These are phyloP conservation scores for Vitis cinerea DNA, from an alignment of 164 flowering plant genomes.

Conservation along the genomic window DNA sequence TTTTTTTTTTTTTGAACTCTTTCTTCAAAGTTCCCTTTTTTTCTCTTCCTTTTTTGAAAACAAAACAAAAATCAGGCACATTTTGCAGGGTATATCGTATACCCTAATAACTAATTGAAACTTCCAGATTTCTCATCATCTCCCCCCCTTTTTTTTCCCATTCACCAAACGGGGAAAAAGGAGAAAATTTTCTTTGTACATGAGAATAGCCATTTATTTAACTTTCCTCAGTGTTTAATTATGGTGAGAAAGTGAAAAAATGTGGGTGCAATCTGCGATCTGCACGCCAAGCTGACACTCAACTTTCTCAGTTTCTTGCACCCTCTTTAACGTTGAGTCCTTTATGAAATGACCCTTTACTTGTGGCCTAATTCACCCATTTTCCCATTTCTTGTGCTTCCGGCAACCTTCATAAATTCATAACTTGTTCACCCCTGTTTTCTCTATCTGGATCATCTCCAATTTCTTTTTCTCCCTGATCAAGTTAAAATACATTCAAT, in stretches of 20 bases:
- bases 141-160: not conserved
- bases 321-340: constrained; percentile 12
- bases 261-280: not conserved
- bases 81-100: not conserved
- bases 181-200: too few relatives aligned
- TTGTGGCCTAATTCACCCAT: not conserved
- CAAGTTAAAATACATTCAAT: too few relatives aligned
- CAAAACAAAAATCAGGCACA: not conserved
- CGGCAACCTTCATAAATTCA: constrained; percentile 5
- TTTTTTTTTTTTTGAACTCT: not conserved
- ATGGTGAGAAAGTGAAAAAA: too few relatives aligned
- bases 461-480: too few relatives aligned
- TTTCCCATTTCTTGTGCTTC: not conserved
- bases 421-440: too few relatives aligned
- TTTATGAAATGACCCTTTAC: constrained; percentile 3
- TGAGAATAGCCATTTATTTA: too few relatives aligned
- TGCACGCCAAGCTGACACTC: constrained; percentile 54
- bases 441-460: too few relatives aligned
- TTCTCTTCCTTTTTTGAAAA: not conserved
- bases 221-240: too few relatives aligned
- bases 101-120: not conserved
- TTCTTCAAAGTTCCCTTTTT: constrained; percentile 1
- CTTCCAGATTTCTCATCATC: not conserved
- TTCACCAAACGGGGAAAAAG: too few relatives aligned
- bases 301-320: constrained; percentile 27